Evolutionary conservation across 2,329 filamentous ascomycete genomes (phyloP).

Genomic region (Blumeria graminis): DNA sequence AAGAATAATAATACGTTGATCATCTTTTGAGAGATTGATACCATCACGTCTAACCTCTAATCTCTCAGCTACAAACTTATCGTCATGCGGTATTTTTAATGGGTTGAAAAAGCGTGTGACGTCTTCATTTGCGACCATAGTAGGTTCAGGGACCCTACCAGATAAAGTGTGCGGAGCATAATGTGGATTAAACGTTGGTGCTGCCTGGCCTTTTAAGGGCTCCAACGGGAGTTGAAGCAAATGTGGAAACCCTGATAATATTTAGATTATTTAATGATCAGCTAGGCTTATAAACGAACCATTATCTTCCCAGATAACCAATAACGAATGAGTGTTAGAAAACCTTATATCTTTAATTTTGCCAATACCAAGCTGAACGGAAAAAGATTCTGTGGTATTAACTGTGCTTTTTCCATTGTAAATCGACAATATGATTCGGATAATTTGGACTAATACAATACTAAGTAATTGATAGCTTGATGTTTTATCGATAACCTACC

Average conservation of each 20-base stretch:
- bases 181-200: background rate
- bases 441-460: conserved; percentile 10
- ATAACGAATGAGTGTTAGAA: conserved; percentile 9
- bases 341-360: conserved; percentile 14
- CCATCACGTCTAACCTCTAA: conserved; percentile 8
- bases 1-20: conserved; percentile 10
- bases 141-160: conserved; percentile 2
- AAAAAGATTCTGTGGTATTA: conserved; percentile 5
- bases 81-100: conserved; percentile 5
- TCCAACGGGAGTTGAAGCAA: conserved; percentile 11
- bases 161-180: background rate
- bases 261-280: background rate
- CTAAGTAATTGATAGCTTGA: conserved; percentile 1
- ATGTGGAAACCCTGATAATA: conserved; percentile 5
- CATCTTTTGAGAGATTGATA: conserved; percentile 4
- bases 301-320: conserved; percentile 11
- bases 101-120: conserved; percentile 5
- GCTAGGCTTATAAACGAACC: conserved; percentile 7
- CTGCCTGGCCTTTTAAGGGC: background rate
- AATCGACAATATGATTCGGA: conserved; percentile 9
- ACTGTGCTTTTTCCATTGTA: conserved; percentile 14
- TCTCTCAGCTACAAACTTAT: conserved; percentile 8
- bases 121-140: conserved; percentile 6
- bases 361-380: conserved; percentile 12
- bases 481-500: conserved; percentile 7